These are phyloP conservation scores for Citrus trifoliata DNA, from an alignment of 345 rosid species.

Conservation along the genomic window DNA sequence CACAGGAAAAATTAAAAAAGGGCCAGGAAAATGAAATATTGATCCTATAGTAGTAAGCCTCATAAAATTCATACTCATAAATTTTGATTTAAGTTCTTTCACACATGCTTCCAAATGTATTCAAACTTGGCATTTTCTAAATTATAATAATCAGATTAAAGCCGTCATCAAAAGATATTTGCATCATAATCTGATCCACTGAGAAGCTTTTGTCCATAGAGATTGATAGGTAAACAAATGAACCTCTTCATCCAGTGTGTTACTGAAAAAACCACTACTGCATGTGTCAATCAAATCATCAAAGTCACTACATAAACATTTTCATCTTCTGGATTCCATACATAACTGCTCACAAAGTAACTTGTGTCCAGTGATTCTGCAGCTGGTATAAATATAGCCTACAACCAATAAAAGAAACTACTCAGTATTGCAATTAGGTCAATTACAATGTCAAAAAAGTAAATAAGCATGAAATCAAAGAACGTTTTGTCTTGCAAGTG, in stretches of 20 bases:
- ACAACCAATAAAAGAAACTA: slow-evolving; percentile 20
- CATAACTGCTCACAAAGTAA: slow-evolving; percentile 85
- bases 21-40: too few species aligned
- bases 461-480: not conserved
- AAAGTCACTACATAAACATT: slow-evolving; percentile 69
- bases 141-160: too few species aligned
- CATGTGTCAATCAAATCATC: slow-evolving; percentile 74
- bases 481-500: slow-evolving; percentile 94
- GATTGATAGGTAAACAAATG: too few species aligned
- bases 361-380: slow-evolving; percentile 82
- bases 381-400: slow-evolving; percentile 94
- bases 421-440: slow-evolving; percentile 14
- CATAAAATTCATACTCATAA: too few species aligned
- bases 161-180: too few species aligned
- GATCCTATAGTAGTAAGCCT: too few species aligned
- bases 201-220: too few species aligned
- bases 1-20: too few species aligned
- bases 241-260: slow-evolving; percentile 2
- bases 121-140: too few species aligned
- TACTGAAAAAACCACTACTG: slow-evolving; percentile 70
- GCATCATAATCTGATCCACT: too few species aligned
- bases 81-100: too few species aligned
- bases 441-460: not conserved
- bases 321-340: slow-evolving; percentile 89
- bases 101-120: too few species aligned